Evolutionary conservation across 176 grass and related monocot genomes (phyloP).

Genomic region (Avena sativa): DNA sequence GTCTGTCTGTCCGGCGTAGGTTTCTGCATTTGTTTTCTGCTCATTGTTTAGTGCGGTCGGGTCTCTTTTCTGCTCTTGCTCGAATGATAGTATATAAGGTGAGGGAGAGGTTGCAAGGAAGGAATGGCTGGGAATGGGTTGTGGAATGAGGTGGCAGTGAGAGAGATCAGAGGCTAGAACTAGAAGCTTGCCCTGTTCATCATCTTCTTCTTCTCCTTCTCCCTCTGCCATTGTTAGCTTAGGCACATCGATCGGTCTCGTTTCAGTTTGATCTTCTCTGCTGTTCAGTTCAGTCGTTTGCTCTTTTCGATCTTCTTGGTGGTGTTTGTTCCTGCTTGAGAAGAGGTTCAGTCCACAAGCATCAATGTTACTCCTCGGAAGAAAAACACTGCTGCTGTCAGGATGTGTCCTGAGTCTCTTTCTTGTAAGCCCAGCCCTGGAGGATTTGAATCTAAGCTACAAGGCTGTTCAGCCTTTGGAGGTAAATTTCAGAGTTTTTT

Average conservation of each 20-base stretch:
- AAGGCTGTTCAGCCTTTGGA: conserved; percentile 39
- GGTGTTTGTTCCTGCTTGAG: conserved; percentile 15
- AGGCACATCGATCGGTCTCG: background rate
- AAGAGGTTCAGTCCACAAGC: conserved; percentile 21
- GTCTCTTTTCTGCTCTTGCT: conserved; percentile 37
- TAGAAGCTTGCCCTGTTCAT: conserved; percentile 27
- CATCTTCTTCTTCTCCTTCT: background rate
- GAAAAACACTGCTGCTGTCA: conserved; percentile 39
- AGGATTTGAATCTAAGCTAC: conserved; percentile 38
- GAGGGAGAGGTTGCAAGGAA: conserved; percentile 56
- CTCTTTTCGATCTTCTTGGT: background rate
- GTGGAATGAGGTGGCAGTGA: conserved; percentile 44
- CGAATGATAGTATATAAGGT: conserved; percentile 37
- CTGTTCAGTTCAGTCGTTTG: background rate
- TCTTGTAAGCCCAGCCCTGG: conserved; percentile 16
- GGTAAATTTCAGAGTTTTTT: conserved; percentile 36
- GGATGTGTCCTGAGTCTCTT: conserved; percentile 29
- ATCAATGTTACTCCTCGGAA: conserved; percentile 53
- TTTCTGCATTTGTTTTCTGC: conserved; percentile 37
- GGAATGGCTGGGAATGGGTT: conserved; percentile 46
- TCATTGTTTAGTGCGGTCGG: conserved; percentile 40
- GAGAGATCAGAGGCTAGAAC: conserved; percentile 7
- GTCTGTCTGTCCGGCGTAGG: background rate
- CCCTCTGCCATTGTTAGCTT: conserved; percentile 7
- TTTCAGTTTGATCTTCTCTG: background rate